Base-by-base conservation (phyloP, 2,329 filamentous ascomycete genomes). In the Orbilia ellipsospora region DNA sequence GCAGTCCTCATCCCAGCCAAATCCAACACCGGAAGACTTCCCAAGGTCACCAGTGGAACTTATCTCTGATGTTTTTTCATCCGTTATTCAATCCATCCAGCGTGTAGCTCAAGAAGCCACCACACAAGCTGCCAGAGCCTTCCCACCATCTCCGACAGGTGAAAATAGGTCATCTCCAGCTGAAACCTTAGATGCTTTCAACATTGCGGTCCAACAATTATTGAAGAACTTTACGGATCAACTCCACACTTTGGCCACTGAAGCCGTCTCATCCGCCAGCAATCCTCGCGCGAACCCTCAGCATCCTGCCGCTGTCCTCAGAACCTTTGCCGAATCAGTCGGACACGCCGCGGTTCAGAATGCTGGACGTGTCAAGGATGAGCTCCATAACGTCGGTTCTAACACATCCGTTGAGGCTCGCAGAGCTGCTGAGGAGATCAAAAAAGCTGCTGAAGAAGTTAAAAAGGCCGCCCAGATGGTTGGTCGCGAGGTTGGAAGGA, bases 331-430 rank as follows among this genome's bases (percentile, higher is more conserved):
- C 44, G 78, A 79, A 55, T 63, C 77, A 4, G 77, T 79, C 63
- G 78, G 78, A 10, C 78, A 79, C 67, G 77, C 78, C 48, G 79
- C 78, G 56, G 60, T 77, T 7, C 78, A 80, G n/a, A 78, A 76
- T 62, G 73, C 66, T 13, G 66, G 66, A n/a, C 73, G 73, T 57
- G 54, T 76, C 45, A 70, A 54, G 26, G 57, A 65, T 10, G 72
- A 69, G 40, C 51, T 74, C 28, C 54, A 60, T 8, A 50, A 55
- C 20, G 60, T 67, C 20, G 44, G 73, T 12, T 65, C 73, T 6
- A 60, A 70, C 42, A 60, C 73, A 15, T 51, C 45, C 12, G 52
- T 57, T 26, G 73, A 76, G 54, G 73, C 73, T 23, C 65, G 59
- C 2, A 68, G 40, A 26, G 73, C 73, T 20, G 73, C 59, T n/a